Evolutionary conservation across 2,329 filamentous ascomycete genomes (phyloP).

Genomic region (Colletotrichum lini): DNA sequence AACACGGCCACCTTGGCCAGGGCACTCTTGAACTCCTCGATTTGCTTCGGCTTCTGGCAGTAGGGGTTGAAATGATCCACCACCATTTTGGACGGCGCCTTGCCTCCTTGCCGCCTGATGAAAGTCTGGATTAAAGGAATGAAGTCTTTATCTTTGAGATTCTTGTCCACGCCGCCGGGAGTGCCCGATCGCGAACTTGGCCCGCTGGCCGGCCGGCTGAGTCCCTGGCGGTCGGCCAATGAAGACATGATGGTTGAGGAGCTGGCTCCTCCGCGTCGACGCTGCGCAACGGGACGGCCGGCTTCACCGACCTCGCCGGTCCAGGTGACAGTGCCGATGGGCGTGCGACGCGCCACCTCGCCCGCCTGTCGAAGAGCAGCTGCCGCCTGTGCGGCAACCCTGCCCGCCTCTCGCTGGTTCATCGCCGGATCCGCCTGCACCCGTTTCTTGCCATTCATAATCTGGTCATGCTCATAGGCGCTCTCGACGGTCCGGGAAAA

Average conservation of each 20-base stretch:
- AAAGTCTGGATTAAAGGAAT: conserved; percentile 83
- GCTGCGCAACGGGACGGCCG: conserved; percentile 75
- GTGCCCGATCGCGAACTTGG: conserved; percentile 63
- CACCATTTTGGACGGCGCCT: conserved; percentile 85
- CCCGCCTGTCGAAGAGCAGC: conserved; percentile 80
- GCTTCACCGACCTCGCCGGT: conserved; percentile 87
- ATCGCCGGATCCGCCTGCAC: conserved; percentile 82
- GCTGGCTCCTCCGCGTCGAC: conserved; percentile 65
- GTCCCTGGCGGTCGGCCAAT: conserved; percentile 70
- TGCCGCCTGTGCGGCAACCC: conserved; percentile 83
- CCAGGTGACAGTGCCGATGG: conserved; percentile 92
- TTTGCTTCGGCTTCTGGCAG: conserved; percentile 78
- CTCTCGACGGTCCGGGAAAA: conserved; percentile 91
- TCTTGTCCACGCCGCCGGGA: conserved; percentile 53
- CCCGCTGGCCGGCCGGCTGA: conserved; percentile 54
- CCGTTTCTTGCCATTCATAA: conserved; percentile 82
- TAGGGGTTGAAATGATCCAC: conserved; percentile 91
- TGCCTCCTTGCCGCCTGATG: conserved; percentile 82
- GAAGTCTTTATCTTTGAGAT: conserved; percentile 73
- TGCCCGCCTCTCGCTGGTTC: conserved; percentile 85
- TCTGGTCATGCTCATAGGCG: conserved; percentile 93
- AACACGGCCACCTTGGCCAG: conserved; percentile 82
- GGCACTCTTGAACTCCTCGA: conserved; percentile 85
- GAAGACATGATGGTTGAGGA: conserved; percentile 70
- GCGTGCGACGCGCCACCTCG: conserved; percentile 79